Percentiles rank a stretch among this genome's conserved stretches.
phyloP scores from a whole-genome alignment of 2,329 filamentous ascomycete species.

The Stemphylium beticola region DNA sequence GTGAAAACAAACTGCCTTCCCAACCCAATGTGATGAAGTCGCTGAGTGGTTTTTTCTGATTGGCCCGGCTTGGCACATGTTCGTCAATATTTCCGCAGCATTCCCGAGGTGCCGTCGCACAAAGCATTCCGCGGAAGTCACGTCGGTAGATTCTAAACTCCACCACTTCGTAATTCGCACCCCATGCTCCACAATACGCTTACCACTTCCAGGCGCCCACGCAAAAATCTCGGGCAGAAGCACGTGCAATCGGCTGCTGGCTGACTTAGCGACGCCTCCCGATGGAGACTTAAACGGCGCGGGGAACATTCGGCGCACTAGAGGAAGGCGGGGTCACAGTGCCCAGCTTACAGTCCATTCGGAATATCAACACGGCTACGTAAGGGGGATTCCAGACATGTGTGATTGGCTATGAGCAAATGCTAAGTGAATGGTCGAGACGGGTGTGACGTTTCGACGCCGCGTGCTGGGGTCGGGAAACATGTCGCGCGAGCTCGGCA shows the following conservation, averaged over 20 bases:
- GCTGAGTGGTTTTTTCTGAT: neutral
- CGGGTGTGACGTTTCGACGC: conserved; percentile 15
- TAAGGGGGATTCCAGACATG: neutral
- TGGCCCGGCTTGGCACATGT: neutral
- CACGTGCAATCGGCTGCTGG: conserved; percentile 6
- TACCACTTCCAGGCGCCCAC: neutral
- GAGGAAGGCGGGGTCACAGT: conserved; percentile 27
- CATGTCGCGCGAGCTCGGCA: neutral
- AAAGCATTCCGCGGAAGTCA: neutral
- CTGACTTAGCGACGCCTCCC: conserved; percentile 10
- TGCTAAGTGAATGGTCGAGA: neutral
- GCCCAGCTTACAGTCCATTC: conserved; percentile 11
- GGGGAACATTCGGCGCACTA: conserved; percentile 31
- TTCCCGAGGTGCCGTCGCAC: conserved; percentile 1
- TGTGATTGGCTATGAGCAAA: conserved; percentile 22
- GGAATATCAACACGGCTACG: conserved; percentile 30
- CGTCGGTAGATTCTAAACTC: neutral
- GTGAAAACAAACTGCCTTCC: neutral
- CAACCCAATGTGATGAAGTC: neutral
- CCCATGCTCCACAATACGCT: neutral
- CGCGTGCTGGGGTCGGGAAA: conserved; percentile 20
- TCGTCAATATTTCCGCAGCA: neutral
- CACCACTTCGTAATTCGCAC: neutral
- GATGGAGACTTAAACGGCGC: conserved; percentile 7
- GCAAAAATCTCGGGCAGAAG: conserved; percentile 8